These are phyloP conservation scores for Xylaria sp. DNA, from an alignment of 2,329 filamentous ascomycete genomes.

Conservation along the genomic window DNA sequence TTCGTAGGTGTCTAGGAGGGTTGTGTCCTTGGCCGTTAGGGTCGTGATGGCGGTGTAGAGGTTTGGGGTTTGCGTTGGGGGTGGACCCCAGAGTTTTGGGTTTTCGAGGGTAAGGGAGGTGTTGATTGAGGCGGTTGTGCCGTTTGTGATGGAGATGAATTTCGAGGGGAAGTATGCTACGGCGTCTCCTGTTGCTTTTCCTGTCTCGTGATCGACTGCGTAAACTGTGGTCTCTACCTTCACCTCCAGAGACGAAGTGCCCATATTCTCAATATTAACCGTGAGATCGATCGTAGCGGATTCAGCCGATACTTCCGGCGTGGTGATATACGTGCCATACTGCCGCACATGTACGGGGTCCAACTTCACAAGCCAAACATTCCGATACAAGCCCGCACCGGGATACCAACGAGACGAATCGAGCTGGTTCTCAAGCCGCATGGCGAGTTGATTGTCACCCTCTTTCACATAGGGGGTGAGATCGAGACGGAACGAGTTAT, in stretches of 20 bases:
- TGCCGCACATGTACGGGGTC: slow-evolving; percentile 43
- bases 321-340: slow-evolving; percentile 45
- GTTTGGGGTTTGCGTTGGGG: slow-evolving; percentile 41
- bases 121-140: slow-evolving; percentile 33
- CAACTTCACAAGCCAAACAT: slow-evolving; percentile 49
- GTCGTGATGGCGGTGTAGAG: slow-evolving; percentile 44
- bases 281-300: slow-evolving; percentile 41
- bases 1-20: slow-evolving; percentile 40
- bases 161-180: slow-evolving; percentile 35
- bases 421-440: slow-evolving; percentile 46
- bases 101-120: slow-evolving; percentile 33
- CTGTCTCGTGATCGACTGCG: slow-evolving; percentile 33
- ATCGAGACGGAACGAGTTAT: slow-evolving; percentile 47
- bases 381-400: slow-evolving; percentile 49
- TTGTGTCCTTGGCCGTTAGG: slow-evolving; percentile 25
- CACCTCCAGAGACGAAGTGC: slow-evolving; percentile 29
- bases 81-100: slow-evolving; percentile 45
- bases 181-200: slow-evolving; percentile 26
- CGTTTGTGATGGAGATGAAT: slow-evolving; percentile 27
- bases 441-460: slow-evolving; percentile 41
- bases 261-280: slow-evolving; percentile 44
- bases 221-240: slow-evolving; percentile 39
- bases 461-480: slow-evolving; percentile 39
- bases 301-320: slow-evolving; percentile 39
- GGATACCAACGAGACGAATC: slow-evolving; percentile 51